Evolutionary conservation across 139 green algal genomes (phyloP).

Genomic region (Coccomyxa sp.): DNA sequence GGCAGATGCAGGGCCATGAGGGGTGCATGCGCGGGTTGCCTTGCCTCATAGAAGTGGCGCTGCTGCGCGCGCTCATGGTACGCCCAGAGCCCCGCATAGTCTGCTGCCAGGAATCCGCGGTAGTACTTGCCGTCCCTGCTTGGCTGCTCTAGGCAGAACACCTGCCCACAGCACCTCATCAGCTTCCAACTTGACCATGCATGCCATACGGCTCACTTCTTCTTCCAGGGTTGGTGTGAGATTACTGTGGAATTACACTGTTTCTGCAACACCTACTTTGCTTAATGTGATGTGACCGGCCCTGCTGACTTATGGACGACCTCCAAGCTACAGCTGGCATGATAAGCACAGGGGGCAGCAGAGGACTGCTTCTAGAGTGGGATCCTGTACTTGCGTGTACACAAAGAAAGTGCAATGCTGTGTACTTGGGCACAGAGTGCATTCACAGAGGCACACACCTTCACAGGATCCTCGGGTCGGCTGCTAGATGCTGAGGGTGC

Average conservation of each 20-base stretch:
- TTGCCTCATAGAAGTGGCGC: constrained; percentile 56
- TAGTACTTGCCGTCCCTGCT: constrained; percentile 15
- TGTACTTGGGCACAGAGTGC: background rate
- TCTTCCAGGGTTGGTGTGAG: background rate
- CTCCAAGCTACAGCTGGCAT: background rate
- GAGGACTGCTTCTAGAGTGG: background rate
- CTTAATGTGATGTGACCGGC: background rate
- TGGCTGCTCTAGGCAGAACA: constrained; percentile 40
- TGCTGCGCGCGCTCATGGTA: background rate
- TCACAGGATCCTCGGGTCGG: background rate
- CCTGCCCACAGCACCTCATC: too few species aligned
- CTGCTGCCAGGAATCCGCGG: constrained; percentile 37
- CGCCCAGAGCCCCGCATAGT: constrained; percentile 34
- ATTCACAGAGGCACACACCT: background rate
- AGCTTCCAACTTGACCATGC: too few species aligned
- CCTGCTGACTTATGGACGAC: background rate
- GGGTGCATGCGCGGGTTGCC: background rate
- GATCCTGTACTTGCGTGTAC: background rate
- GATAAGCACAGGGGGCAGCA: background rate
- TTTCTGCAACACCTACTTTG: background rate
- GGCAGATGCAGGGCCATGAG: background rate
- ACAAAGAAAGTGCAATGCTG: background rate
- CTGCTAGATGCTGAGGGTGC: too few species aligned
- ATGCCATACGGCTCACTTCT: too few species aligned
- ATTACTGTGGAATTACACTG: background rate